These are phyloP conservation scores for Pseudocercospora macadamiae DNA, from an alignment of 2,329 filamentous ascomycete genomes.

Conservation along the genomic window DNA sequence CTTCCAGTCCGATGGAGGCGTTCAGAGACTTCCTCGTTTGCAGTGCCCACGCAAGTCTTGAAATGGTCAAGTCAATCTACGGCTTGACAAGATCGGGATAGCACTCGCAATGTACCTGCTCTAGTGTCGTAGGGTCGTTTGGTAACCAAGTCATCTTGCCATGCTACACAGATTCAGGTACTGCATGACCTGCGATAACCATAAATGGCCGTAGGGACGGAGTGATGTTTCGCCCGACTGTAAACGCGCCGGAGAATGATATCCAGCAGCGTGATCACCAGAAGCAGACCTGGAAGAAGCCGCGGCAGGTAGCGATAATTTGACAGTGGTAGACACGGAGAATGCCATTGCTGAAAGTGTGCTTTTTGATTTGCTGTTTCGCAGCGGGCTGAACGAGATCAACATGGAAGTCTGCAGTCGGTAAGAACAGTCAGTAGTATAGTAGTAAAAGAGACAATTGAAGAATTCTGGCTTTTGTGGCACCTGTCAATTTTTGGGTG, in stretches of 20 bases:
- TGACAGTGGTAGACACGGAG: background rate
- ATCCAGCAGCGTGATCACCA: slow-evolving; percentile 1
- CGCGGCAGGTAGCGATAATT: background rate
- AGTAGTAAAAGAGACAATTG: background rate
- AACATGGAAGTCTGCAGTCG: background rate
- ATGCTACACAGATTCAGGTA: background rate
- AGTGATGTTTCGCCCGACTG: background rate
- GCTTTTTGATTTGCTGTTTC: background rate
- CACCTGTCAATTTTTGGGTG: background rate
- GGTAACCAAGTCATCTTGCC: background rate
- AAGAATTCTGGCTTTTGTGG: background rate
- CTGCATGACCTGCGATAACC: background rate
- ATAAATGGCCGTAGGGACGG: background rate
- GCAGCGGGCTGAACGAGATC: background rate
- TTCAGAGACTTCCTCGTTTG: too few relatives aligned
- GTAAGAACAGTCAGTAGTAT: background rate
- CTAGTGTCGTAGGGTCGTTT: background rate
- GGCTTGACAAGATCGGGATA: background rate
- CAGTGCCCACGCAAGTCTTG: background rate
- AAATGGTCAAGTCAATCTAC: background rate
- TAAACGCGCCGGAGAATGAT: slow-evolving; percentile 1
- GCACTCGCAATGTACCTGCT: too few relatives aligned
- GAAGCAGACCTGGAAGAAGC: background rate
- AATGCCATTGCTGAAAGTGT: background rate
- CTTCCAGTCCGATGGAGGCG: background rate